Evolutionary conservation across 345 rosid species (phyloP).

Genomic region (Heritiera littoralis): DNA sequence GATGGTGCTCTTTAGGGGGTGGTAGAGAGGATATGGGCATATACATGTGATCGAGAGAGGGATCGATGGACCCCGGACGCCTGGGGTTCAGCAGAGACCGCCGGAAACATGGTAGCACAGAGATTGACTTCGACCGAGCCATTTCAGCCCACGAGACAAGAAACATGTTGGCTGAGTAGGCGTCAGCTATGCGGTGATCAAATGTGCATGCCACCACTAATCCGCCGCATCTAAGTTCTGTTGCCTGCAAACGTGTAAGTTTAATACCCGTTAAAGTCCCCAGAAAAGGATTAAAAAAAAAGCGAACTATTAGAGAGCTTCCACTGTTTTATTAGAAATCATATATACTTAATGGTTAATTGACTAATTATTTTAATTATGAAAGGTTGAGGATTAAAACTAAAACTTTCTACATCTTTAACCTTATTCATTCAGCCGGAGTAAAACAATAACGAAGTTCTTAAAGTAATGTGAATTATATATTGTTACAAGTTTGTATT

Average conservation of each 20-base stretch:
- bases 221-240: constrained; percentile 54
- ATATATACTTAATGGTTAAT: background rate
- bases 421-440: too few species aligned
- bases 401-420: too few species aligned
- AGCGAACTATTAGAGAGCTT: too few species aligned
- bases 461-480: too few species aligned
- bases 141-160: constrained; percentile 65
- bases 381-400: too few species aligned
- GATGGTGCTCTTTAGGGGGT: constrained; percentile 31
- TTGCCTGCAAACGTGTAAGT: constrained; percentile 34
- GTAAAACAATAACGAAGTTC: too few species aligned
- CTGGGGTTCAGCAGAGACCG: constrained; percentile 56
- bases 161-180: constrained; percentile 62
- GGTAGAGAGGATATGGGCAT: constrained; percentile 40
- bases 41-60: constrained; percentile 41
- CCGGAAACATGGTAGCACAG: constrained; percentile 46
- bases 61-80: constrained; percentile 35
- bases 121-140: constrained; percentile 33
- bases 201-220: constrained; percentile 60
- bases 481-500: too few species aligned
- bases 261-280: background rate
- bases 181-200: constrained; percentile 67
- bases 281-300: too few species aligned
- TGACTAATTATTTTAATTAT: too few species aligned
- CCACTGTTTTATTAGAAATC: background rate